Evolutionary conservation across 495 filamentous ascomycete genomes (phyloP), one percentile per base, ranked within the genome.

Genomic region (Podospora comata): DNA sequence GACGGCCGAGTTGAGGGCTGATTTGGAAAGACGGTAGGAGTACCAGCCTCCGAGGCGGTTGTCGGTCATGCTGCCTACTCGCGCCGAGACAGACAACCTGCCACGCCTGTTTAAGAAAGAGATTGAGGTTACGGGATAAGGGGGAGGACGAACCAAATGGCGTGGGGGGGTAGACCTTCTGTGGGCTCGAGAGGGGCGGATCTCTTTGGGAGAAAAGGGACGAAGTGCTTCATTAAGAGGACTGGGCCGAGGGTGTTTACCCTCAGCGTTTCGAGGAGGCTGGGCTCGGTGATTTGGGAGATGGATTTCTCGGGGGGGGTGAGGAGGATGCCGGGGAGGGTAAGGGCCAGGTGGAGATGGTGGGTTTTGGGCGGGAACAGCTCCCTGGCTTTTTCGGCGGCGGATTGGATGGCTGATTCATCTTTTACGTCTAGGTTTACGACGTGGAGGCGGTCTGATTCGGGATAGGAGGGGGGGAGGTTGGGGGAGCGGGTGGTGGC

Each of bases 31-130:
- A 2, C 91, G 88, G 74, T 95, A 95, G 3, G 84, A 85, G 74
- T 92, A 95, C 85, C 88, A 92, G 0, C 90, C 92, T 2, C 91
- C 91, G 0, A 83, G 80, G 13, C 70, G 68, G 69, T 94, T 94
- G 68, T 94, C 91, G 3, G 83, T 79, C 3, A 89, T 89, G 3
- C 85, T 89, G 2, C 92, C 93, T 0, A 96, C 90, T 9, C 92
- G 86, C 0, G 91, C 92, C 3, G 89, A 87, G 85, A 93, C 90
- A 67, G 84, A 85, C 13, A 87, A 84, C 39, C 39, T 48, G 15
- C 9, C 39, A 18, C 13, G 7, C 2, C 13, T 48, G 15, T 48
- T 48, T 48, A 39, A 39, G 6, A 39, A 39, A 23, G 23, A 23
- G 34, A 39, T 39, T 39, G 34, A 11, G 34, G 23, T 23, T 23